These are phyloP conservation scores for Monosporascus ibericus DNA, from an alignment of 2,329 filamentous ascomycete genomes.

Conservation along the genomic window DNA sequence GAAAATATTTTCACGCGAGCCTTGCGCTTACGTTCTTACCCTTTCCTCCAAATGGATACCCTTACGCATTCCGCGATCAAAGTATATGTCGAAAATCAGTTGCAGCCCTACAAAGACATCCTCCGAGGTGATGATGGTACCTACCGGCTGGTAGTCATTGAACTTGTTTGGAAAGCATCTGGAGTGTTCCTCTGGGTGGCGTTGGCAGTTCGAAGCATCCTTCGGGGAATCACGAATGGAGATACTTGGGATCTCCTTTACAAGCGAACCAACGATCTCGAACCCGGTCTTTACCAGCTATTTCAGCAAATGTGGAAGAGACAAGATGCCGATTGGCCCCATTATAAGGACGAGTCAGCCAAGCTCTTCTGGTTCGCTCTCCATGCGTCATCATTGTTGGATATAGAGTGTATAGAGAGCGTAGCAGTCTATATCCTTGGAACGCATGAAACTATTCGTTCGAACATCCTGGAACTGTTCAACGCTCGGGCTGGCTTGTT, in stretches of 20 bases:
- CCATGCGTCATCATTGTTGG: too few relatives aligned
- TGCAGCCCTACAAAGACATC: not conserved
- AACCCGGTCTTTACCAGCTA: not conserved
- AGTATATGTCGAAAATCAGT: not conserved
- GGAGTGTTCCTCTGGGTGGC: not conserved
- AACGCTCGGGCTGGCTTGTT: fast-evolving
- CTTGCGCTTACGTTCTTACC: not conserved
- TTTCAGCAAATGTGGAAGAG: not conserved
- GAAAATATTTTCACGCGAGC: constrained; percentile 2
- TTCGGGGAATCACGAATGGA: not conserved
- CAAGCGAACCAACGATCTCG: not conserved
- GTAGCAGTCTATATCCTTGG: too few relatives aligned
- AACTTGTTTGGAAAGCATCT: not conserved
- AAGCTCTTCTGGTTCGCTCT: not conserved
- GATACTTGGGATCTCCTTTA: not conserved
- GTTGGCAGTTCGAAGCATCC: not conserved
- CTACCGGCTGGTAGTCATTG: not conserved
- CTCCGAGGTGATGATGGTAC: not conserved
- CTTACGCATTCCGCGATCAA: constrained; percentile 1
- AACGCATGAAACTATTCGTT: not conserved
- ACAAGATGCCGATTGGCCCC: not conserved
- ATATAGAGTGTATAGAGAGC: too few relatives aligned
- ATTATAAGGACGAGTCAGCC: not conserved
- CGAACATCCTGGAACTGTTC: not conserved
- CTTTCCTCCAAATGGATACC: constrained; percentile 2